Evolutionary conservation across 2,329 filamentous ascomycete genomes (phyloP).

Genomic region (Metarhizium robertsii): DNA sequence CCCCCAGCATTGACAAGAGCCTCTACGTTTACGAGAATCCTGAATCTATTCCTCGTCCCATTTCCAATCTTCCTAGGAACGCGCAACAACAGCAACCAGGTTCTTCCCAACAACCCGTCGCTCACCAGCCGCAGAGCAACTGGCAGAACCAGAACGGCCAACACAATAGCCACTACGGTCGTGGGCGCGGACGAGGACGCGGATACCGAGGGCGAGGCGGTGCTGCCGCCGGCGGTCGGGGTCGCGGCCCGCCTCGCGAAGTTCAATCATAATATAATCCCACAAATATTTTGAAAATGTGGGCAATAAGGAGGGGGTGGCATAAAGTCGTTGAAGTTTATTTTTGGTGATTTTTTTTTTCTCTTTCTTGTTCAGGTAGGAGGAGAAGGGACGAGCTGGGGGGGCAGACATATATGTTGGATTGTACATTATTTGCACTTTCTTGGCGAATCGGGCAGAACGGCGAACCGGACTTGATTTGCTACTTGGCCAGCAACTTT

Average conservation of each 20-base stretch:
- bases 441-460: slow-evolving; percentile 26
- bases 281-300: slow-evolving; percentile 14
- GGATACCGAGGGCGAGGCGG: slow-evolving; percentile 30
- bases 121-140: slow-evolving; percentile 25
- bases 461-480: slow-evolving; percentile 23
- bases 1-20: slow-evolving; percentile 88
- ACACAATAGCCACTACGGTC: slow-evolving; percentile 25
- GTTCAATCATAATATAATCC: slow-evolving; percentile 22
- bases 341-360: slow-evolving; percentile 6
- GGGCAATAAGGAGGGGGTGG: slow-evolving; percentile 11
- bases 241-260: slow-evolving; percentile 26
- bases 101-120: slow-evolving; percentile 9
- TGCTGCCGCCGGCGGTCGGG: slow-evolving; percentile 21
- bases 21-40: slow-evolving; percentile 97
- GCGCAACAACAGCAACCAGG: slow-evolving; percentile 21
- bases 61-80: slow-evolving; percentile 37
- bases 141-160: slow-evolving; percentile 32
- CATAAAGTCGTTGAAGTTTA: slow-evolving; percentile 9
- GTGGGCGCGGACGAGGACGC: slow-evolving; percentile 28
- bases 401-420: slow-evolving; percentile 23
- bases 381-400: neutral
- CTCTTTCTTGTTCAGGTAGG: slow-evolving; percentile 9
- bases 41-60: slow-evolving; percentile 83
- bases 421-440: slow-evolving; percentile 33
- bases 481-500: slow-evolving; percentile 9